phyloP scores from a whole-genome alignment of 495 filamentous ascomycete species.

The Talaromyces thailandensis region DNA sequence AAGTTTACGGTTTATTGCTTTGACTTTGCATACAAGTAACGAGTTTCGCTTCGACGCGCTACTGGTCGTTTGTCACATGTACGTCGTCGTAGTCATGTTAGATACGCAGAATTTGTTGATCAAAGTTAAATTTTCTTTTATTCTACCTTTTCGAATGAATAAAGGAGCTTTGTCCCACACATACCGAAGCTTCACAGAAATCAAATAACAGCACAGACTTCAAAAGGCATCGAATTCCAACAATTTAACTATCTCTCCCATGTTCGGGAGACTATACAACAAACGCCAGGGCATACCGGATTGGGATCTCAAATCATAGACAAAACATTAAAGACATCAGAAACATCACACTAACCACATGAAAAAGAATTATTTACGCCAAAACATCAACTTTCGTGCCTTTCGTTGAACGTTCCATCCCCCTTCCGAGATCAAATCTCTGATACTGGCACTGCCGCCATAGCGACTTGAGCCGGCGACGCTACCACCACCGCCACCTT shows the following conservation, averaged over 20 bases:
- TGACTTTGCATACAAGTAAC: too few relatives aligned
- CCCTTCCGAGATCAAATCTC: slow-evolving; percentile 28
- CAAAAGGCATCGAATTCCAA: neutral
- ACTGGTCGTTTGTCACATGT: neutral
- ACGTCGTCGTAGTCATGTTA: neutral
- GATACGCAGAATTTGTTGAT: neutral
- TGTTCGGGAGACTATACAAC: slow-evolving; percentile 5
- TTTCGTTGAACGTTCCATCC: slow-evolving; percentile 27
- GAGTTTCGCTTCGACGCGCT: neutral
- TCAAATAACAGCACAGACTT: neutral
- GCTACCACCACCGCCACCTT: slow-evolving; percentile 16
- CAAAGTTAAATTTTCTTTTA: neutral
- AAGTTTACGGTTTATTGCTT: neutral
- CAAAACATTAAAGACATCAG: neutral
- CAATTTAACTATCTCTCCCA: too few relatives aligned
- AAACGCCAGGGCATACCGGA: neutral
- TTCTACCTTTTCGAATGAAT: neutral
- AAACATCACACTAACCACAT: neutral
- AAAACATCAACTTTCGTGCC: slow-evolving; percentile 34
- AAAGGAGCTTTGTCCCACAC: neutral
- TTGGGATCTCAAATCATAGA: neutral
- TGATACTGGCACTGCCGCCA: slow-evolving; percentile 23
- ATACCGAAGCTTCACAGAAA: neutral
- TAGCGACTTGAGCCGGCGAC: slow-evolving; percentile 21
- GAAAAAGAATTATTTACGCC: slow-evolving; percentile 25